Evolutionary conservation across 345 rosid species (phyloP).

Genomic region (Arabidopsis suecica): DNA sequence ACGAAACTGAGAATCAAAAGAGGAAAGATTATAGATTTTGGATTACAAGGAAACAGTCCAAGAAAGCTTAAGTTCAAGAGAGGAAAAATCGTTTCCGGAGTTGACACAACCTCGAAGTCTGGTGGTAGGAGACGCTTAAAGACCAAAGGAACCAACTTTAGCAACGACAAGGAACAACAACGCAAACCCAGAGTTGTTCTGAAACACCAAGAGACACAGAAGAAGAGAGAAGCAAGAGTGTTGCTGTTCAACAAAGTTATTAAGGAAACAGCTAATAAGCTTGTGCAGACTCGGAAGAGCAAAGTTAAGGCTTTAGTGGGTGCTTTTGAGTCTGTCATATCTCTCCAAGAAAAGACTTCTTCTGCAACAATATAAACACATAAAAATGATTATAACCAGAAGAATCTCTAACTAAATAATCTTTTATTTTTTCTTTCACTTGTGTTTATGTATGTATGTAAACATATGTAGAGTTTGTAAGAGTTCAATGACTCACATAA

Average conservation of each 20-base stretch:
- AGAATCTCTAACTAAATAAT: neutral
- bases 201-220: slow-evolving; percentile 73
- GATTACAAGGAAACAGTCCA: slow-evolving; percentile 57
- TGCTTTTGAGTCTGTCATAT: slow-evolving; percentile 87
- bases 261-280: slow-evolving; percentile 93
- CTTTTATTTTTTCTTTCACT: neutral
- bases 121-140: slow-evolving; percentile 51
- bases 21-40: slow-evolving; percentile 62
- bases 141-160: slow-evolving; percentile 47
- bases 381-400: neutral
- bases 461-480: neutral
- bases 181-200: slow-evolving; percentile 47
- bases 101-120: slow-evolving; percentile 47
- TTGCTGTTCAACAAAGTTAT: slow-evolving; percentile 81
- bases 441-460: slow-evolving; percentile 16
- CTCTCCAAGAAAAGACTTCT: slow-evolving; percentile 69
- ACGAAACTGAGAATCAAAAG: slow-evolving; percentile 64
- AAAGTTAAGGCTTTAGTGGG: slow-evolving; percentile 97
- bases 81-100: slow-evolving; percentile 51
- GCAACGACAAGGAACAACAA: slow-evolving; percentile 30
- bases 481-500: neutral
- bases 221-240: slow-evolving; percentile 61
- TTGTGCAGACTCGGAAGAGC: slow-evolving; percentile 78
- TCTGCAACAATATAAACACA: slow-evolving; percentile 22
- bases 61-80: slow-evolving; percentile 72